Conservation (phyloP, 805 yeast genomes). For the Candida germanica region DNA sequence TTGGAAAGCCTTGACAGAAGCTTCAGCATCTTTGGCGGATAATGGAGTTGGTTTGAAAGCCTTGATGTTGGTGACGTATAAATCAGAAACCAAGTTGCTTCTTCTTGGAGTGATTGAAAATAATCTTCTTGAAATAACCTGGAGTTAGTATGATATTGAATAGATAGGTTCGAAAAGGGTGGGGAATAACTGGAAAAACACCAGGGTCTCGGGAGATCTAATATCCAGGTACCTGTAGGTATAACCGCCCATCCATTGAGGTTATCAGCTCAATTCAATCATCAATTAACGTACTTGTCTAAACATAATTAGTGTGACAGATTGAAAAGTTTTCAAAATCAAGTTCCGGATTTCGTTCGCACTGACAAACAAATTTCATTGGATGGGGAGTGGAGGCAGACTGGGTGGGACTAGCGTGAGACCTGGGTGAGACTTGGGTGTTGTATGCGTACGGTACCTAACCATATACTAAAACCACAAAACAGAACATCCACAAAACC, state of each 20-base stretch:
- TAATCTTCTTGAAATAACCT: slow-evolving; percentile 35
- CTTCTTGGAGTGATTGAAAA: slow-evolving; percentile 42
- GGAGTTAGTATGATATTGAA: slow-evolving; percentile 3
- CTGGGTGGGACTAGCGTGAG: neutral
- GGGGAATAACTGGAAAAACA: neutral
- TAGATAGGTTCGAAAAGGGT: no score
- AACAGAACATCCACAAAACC: no score
- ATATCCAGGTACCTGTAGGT: no score
- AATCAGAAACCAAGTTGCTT: slow-evolving; percentile 70
- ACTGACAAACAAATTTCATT: slow-evolving; percentile 8
- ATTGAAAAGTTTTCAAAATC: slow-evolving; percentile 8
- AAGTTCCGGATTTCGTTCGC: slow-evolving; percentile 9
- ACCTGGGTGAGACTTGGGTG: neutral
- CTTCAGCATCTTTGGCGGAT: slow-evolving; percentile 70
- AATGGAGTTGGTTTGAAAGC: slow-evolving; percentile 82
- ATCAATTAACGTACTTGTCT: slow-evolving; percentile 16
- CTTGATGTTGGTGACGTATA: slow-evolving; percentile 83
- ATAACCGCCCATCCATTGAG: no score
- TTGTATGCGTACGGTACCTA: no score
- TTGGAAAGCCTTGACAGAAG: slow-evolving; percentile 78
- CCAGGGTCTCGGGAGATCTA: no score
- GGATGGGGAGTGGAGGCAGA: no score
- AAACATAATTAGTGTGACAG: slow-evolving; percentile 10
- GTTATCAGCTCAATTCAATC: no score
- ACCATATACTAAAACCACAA: no score